phyloP scores from a whole-genome alignment of 352 stramenopile species.

The Phytophthora tubulina region DNA sequence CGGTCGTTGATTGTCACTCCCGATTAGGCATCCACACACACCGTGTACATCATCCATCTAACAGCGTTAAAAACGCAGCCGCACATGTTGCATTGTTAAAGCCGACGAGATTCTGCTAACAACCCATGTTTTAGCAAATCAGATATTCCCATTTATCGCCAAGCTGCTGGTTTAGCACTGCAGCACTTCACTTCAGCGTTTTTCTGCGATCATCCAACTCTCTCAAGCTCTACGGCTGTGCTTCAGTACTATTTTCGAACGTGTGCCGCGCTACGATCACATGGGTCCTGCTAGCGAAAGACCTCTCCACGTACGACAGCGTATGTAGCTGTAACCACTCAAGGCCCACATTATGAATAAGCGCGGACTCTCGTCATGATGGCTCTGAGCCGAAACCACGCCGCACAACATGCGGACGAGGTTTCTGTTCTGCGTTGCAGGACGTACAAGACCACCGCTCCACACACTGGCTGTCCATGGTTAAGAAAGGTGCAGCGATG shows the following conservation, averaged over 20 bases:
- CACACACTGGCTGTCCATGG: slow-evolving; percentile 8
- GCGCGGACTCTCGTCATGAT: slow-evolving; percentile 9
- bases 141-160: too few species aligned
- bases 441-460: neutral
- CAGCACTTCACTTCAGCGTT: too few species aligned
- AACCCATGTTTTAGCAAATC: too few species aligned
- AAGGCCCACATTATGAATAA: slow-evolving; percentile 3
- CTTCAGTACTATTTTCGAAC: neutral
- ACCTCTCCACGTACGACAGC: slow-evolving; percentile 9
- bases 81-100: too few species aligned
- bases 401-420: slow-evolving; percentile 6
- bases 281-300: slow-evolving; percentile 7
- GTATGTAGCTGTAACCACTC: slow-evolving; percentile 6
- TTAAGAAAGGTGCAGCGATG: slow-evolving; percentile 10
- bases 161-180: too few species aligned
- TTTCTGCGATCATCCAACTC: too few species aligned
- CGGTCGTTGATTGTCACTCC: neutral
- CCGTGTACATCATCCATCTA: neutral
- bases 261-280: neutral
- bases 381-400: slow-evolving; percentile 13
- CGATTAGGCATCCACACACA: neutral
- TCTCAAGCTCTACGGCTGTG: neutral
- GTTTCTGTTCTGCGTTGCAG: neutral
- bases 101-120: too few species aligned
- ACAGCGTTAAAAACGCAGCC: neutral